Conservation (phyloP, 495 filamentous ascomycete genomes). For the Penicillium bialowiezense region DNA sequence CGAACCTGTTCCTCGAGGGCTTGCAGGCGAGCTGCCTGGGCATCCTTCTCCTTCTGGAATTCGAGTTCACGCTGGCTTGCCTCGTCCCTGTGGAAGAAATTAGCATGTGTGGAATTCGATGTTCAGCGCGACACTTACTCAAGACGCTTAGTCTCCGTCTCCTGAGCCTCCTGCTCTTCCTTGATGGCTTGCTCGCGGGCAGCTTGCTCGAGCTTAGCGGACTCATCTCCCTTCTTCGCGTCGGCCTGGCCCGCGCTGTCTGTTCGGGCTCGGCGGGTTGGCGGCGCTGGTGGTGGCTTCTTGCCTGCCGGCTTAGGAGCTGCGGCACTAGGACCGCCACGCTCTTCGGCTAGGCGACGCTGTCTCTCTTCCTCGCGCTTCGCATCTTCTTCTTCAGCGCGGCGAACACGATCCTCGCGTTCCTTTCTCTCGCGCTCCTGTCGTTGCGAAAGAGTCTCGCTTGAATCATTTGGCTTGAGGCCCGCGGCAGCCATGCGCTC, state of each 20-base stretch:
- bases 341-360: slow-evolving; percentile 79
- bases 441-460: slow-evolving; percentile 78
- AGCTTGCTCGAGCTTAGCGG: slow-evolving; percentile 48
- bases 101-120: slow-evolving; percentile 23
- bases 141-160: slow-evolving; percentile 67
- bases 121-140: slow-evolving; percentile 57
- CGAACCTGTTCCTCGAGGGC: slow-evolving; percentile 92
- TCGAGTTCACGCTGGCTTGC: slow-evolving; percentile 74
- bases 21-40: slow-evolving; percentile 74
- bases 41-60: slow-evolving; percentile 73
- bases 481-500: slow-evolving; percentile 93
- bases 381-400: slow-evolving; percentile 95
- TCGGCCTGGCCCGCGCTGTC: slow-evolving; percentile 60
- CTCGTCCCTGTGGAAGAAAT: slow-evolving; percentile 63
- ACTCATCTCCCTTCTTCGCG: slow-evolving; percentile 55
- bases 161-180: slow-evolving; percentile 76
- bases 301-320: slow-evolving; percentile 57
- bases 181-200: slow-evolving; percentile 57
- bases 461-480: slow-evolving; percentile 67
- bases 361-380: slow-evolving; percentile 85
- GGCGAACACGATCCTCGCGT: slow-evolving; percentile 75
- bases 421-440: slow-evolving; percentile 87
- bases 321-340: slow-evolving; percentile 58
- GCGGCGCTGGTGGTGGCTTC: slow-evolving; percentile 82
- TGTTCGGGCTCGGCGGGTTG: slow-evolving; percentile 67